Percentiles rank a stretch among this genome's conserved stretches.
phyloP scores from a whole-genome alignment of 441 rosid genomes.

The Pelargonium australe region DNA sequence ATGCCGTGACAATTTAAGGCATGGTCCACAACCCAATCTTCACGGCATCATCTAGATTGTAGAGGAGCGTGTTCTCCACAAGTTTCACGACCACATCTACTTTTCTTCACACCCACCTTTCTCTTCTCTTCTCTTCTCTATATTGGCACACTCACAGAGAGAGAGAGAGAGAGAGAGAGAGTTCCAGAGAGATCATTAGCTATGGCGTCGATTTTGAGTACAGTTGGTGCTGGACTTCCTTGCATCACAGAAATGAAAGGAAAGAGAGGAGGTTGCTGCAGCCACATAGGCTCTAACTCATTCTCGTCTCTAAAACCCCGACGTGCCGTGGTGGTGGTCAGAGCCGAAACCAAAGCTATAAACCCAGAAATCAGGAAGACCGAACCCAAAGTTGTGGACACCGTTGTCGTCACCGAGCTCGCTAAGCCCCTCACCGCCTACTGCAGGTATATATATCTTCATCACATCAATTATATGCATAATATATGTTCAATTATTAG shows the following conservation, averaged over 20 bases:
- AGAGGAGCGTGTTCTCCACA: too few species aligned
- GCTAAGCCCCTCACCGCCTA: conserved; percentile 76
- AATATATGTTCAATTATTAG: too few species aligned
- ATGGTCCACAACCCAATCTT: too few species aligned
- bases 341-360: conserved; percentile 56
- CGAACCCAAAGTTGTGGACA: conserved; percentile 77
- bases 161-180: background rate
- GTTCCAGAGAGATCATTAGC: background rate
- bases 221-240: conserved; percentile 27
- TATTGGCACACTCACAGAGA: background rate
- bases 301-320: conserved; percentile 21
- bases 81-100: too few species aligned
- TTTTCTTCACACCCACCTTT: too few species aligned
- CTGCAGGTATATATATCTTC: conserved; percentile 46
- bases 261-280: background rate
- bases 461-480: background rate
- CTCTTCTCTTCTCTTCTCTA: too few species aligned
- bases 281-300: background rate
- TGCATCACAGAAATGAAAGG: conserved; percentile 24
- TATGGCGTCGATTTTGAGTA: conserved; percentile 38
- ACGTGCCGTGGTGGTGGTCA: conserved; percentile 38
- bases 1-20: too few species aligned
- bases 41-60: too few species aligned
- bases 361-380: conserved; percentile 69
- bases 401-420: conserved; percentile 63